Conservation (phyloP, 2,329 filamentous ascomycete species). For the Orbilia ellipsospora region DNA sequence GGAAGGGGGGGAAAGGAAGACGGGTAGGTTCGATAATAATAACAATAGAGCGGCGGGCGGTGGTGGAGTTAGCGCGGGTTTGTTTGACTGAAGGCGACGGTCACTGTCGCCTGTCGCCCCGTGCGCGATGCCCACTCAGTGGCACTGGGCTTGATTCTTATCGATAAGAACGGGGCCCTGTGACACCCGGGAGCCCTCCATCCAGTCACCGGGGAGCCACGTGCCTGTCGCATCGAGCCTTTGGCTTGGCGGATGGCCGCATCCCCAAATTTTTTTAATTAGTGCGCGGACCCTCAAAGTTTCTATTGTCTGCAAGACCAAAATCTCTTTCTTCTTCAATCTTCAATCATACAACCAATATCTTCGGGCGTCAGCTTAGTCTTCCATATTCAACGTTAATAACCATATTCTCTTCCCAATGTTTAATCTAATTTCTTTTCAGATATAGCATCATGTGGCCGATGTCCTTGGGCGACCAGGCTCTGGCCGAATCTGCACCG, state of each 20-base stretch:
- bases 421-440: background rate
- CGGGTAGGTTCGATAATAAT: background rate
- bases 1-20: background rate
- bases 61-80: background rate
- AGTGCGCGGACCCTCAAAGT: background rate
- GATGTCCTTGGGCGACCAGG: constrained; percentile 30
- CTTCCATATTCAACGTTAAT: background rate
- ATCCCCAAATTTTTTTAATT: constrained; percentile 47
- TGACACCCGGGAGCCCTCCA: background rate
- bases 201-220: background rate
- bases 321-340: background rate
- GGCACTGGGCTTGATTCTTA: constrained; percentile 11
- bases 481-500: constrained; percentile 22
- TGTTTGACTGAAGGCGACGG: constrained; percentile 19
- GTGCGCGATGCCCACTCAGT: background rate
- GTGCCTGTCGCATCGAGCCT: background rate
- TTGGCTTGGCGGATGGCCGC: constrained; percentile 44
- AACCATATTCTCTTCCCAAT: background rate
- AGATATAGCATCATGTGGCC: constrained; percentile 35
- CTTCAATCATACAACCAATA: background rate
- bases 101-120: too few species aligned
- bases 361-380: background rate
- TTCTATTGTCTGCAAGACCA: background rate
- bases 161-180: constrained; percentile 34
- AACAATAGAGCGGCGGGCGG: background rate